Conservation (phyloP, 106 monocot species). For the Apostasia ramifera region DNA sequence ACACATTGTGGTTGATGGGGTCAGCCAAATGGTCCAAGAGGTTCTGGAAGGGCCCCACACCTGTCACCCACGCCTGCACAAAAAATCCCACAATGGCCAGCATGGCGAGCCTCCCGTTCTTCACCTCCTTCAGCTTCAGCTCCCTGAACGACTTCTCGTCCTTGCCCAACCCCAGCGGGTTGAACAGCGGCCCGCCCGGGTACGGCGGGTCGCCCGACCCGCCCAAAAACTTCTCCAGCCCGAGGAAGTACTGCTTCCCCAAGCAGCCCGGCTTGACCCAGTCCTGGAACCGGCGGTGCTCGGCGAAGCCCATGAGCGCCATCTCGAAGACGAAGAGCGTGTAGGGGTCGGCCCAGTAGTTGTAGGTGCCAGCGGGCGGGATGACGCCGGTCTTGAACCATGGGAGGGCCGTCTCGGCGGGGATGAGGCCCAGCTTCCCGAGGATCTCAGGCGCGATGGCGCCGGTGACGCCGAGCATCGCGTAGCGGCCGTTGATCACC, state of each 20-base stretch:
- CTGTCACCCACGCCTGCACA: slow-evolving; percentile 66
- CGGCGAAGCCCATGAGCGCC: slow-evolving; percentile 94
- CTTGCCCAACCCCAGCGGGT: slow-evolving; percentile 90
- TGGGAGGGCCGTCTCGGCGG: slow-evolving; percentile 73
- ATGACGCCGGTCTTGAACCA: slow-evolving; percentile 97
- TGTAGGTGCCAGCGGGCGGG: slow-evolving; percentile 90
- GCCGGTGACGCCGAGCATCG: slow-evolving; percentile 80
- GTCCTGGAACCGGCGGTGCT: slow-evolving; percentile 92
- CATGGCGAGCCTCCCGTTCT: slow-evolving; percentile 98
- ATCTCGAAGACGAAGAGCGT: slow-evolving; percentile 88
- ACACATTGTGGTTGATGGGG: slow-evolving; percentile 86
- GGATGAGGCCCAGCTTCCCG: slow-evolving; percentile 74
- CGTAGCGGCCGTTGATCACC: slow-evolving; percentile 81
- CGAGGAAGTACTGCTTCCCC: slow-evolving; percentile 92
- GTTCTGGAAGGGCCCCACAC: slow-evolving; percentile 88
- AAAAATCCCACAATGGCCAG: slow-evolving; percentile 77
- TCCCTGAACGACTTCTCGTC: slow-evolving; percentile 86
- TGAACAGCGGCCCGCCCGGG: slow-evolving; percentile 89
- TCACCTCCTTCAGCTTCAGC: slow-evolving; percentile 94
- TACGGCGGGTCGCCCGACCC: slow-evolving; percentile 84
- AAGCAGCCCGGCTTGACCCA: slow-evolving; percentile 90
- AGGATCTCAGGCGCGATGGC: slow-evolving; percentile 78
- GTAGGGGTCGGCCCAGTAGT: slow-evolving; percentile 94
- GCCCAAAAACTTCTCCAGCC: slow-evolving; percentile 72
- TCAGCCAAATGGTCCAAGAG: slow-evolving; percentile 88